These are phyloP conservation scores for Phytophthora parvispora DNA, from an alignment of 352 stramenopile species.

Conservation along the genomic window DNA sequence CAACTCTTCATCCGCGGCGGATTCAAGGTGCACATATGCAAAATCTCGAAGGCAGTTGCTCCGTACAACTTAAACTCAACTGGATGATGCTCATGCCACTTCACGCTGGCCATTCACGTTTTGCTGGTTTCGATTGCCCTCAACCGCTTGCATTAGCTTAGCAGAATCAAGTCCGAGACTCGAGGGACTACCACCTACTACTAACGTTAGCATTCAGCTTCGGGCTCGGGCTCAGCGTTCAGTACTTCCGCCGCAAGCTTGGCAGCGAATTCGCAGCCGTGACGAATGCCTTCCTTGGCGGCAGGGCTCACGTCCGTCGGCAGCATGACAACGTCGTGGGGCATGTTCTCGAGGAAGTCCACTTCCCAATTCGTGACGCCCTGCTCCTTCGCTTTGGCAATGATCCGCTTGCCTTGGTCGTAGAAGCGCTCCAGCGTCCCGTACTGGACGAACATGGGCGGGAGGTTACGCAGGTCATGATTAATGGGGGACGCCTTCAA, in stretches of 20 bases:
- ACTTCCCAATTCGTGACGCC: conserved; percentile 31
- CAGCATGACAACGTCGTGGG: conserved; percentile 31
- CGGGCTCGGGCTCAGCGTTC: conserved; percentile 14
- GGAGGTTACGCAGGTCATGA: conserved; percentile 16
- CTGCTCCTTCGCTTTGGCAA: conserved; percentile 25
- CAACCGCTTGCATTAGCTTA: neutral
- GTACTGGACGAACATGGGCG: conserved; percentile 36
- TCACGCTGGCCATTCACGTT: too few relatives aligned
- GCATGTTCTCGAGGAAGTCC: conserved; percentile 33
- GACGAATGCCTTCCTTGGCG: conserved; percentile 28
- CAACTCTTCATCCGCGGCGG: neutral
- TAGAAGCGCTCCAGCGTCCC: conserved; percentile 35
- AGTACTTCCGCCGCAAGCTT: conserved; percentile 20
- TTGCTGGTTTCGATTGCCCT: too few relatives aligned
- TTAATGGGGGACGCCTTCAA: conserved; percentile 29
- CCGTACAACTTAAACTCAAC: too few relatives aligned
- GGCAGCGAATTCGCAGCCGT: conserved; percentile 26
- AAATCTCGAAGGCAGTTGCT: neutral
- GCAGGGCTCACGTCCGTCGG: conserved; percentile 27
- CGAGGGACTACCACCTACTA: neutral
- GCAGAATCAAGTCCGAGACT: neutral
- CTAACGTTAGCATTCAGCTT: conserved; percentile 6
- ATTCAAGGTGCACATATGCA: neutral
- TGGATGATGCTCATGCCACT: too few relatives aligned
- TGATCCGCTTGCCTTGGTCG: conserved; percentile 26